Conservation (phyloP, 2,329 filamentous ascomycete genomes). For the Verticillium tricorpus region DNA sequence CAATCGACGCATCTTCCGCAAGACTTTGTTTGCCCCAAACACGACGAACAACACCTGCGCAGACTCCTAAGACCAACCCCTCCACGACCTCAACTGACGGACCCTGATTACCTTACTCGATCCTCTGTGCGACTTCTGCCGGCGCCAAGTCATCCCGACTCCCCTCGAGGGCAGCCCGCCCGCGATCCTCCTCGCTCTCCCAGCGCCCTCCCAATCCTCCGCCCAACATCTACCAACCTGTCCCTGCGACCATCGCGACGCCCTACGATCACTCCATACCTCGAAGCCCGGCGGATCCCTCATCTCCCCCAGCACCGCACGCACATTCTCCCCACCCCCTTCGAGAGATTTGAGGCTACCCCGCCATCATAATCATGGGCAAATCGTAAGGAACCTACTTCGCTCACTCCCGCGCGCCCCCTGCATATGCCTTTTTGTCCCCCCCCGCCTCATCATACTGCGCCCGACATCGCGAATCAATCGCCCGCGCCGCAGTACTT, state of each 20-base stretch:
- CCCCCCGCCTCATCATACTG: neutral
- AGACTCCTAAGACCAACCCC: neutral
- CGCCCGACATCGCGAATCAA: neutral
- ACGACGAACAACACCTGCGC: neutral
- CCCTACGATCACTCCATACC: neutral
- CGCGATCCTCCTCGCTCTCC: neutral
- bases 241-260: neutral
- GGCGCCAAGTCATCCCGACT: neutral
- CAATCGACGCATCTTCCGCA: neutral
- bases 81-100: neutral
- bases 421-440: neutral
- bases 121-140: neutral
- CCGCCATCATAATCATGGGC: constrained; percentile 29
- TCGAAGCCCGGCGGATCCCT: neutral
- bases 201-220: neutral
- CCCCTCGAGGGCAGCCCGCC: neutral
- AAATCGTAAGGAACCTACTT: constrained; percentile 38
- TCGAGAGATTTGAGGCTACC: neutral
- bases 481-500: neutral
- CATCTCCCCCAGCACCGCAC: neutral
- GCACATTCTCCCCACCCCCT: neutral
- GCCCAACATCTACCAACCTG: neutral
- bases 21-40: neutral
- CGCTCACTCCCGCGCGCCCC: neutral
- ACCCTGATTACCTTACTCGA: neutral